phyloP scores from a whole-genome alignment of 208 protist genomes.

The Trypanosoma brucei region DNA sequence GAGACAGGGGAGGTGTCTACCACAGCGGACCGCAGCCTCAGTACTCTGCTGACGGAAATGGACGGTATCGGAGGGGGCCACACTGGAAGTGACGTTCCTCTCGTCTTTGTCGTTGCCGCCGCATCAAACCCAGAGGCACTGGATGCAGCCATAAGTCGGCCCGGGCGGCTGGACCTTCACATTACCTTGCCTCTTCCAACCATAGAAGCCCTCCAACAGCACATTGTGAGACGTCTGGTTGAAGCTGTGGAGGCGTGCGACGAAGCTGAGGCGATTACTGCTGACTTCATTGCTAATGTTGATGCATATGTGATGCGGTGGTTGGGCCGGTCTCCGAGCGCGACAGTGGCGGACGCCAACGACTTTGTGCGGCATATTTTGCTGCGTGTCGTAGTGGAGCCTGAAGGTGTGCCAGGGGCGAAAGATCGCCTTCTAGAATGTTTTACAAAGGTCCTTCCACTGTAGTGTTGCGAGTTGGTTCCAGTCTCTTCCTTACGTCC shows the following conservation, averaged over 20 bases:
- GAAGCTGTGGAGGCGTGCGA: conserved; percentile 2
- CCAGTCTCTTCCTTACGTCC: too few species aligned
- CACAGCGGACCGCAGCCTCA: conserved; percentile 82
- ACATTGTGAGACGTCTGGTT: conserved; percentile 17
- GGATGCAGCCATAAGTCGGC: conserved; percentile 80
- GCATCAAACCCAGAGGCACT: conserved; percentile 54
- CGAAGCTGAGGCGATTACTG: not conserved
- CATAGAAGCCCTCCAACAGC: conserved; percentile 1
- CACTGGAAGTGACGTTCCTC: conserved; percentile 7
- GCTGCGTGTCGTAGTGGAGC: conserved; percentile 12
- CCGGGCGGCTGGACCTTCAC: conserved; percentile 85
- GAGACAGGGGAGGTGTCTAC: conserved; percentile 40
- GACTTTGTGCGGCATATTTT: conserved; percentile 27
- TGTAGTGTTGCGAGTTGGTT: not conserved
- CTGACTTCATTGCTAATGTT: conserved; percentile 7
- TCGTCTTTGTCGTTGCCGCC: conserved; percentile 82
- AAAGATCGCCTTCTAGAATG: conserved; percentile 7
- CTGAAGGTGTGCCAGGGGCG: not conserved
- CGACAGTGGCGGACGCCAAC: conserved; percentile 23
- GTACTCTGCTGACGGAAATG: conserved; percentile 90
- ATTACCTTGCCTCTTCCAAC: conserved; percentile 38
- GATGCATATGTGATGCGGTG: conserved; percentile 11
- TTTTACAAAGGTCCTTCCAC: not conserved
- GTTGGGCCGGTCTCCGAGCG: not conserved
- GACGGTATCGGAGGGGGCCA: conserved; percentile 60